phyloP scores from a whole-genome alignment of 371 early-diverging fungal genomes.

The Mucor indicus region DNA sequence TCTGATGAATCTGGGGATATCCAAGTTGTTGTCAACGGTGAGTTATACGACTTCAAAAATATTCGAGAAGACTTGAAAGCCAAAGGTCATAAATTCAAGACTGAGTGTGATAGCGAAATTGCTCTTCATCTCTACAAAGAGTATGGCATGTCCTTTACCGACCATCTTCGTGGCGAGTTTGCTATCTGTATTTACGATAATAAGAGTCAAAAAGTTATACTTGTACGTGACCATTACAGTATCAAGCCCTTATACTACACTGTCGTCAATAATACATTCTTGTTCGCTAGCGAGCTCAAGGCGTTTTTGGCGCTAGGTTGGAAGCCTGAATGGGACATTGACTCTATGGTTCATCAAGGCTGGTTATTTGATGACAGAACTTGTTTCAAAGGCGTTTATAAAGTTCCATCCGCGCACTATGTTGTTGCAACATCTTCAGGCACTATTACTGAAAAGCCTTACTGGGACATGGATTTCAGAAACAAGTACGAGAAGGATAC shows the following conservation, averaged over 20 bases:
- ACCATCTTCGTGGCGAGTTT: constrained; percentile 22
- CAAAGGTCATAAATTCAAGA: constrained; percentile 15
- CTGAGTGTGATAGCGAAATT: constrained; percentile 22
- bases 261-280: constrained; percentile 9
- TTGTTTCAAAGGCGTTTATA: constrained; percentile 15
- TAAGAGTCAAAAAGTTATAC: constrained; percentile 1
- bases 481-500: constrained; percentile 11
- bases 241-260: constrained; percentile 20
- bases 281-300: constrained; percentile 21
- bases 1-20: neutral
- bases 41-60: constrained; percentile 15
- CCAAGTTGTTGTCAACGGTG: constrained; percentile 18
- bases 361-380: constrained; percentile 7
- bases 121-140: constrained; percentile 18
- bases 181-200: constrained; percentile 15
- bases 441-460: constrained; percentile 4
- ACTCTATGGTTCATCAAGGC: constrained; percentile 8
- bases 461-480: constrained; percentile 19
- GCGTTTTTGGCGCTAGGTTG: constrained; percentile 17
- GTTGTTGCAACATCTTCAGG: constrained; percentile 7
- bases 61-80: constrained; percentile 4
- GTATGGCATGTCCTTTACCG: constrained; percentile 9
- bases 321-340: constrained; percentile 19
- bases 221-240: constrained; percentile 17
- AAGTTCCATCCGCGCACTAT: constrained; percentile 19